Evolutionary conservation across 495 filamentous ascomycete species (phyloP).

Genomic region (Schizothecium vesticola): DNA sequence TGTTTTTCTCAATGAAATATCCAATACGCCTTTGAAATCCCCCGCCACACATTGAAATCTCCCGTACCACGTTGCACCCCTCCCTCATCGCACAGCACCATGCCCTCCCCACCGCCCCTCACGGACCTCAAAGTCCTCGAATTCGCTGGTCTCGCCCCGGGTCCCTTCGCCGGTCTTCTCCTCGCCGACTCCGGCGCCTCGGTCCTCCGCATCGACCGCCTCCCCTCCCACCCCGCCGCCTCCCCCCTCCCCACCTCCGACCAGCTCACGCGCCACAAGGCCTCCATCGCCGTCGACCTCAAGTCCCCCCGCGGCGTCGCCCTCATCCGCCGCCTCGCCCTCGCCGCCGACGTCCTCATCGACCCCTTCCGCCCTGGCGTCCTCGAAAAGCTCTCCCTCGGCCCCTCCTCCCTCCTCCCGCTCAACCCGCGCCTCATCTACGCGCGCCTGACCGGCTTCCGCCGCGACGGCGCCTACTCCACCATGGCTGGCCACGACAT

Average conservation of each 20-base stretch:
- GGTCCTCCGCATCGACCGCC: constrained; percentile 82
- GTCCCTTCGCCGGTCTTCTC: constrained; percentile 83
- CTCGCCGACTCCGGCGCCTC: constrained; percentile 84
- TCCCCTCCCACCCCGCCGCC: constrained; percentile 15
- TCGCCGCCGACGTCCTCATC: constrained; percentile 69
- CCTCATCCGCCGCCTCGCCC: constrained; percentile 60
- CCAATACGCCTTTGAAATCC: no score
- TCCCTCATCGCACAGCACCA: constrained; percentile 12
- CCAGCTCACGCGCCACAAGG: constrained; percentile 70
- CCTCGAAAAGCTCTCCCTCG: constrained; percentile 74
- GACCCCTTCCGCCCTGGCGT: constrained; percentile 91
- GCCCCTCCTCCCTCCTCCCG: constrained; percentile 57
- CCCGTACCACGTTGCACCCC: neutral
- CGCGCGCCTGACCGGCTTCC: constrained; percentile 81
- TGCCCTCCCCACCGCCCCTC: constrained; percentile 57
- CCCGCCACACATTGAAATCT: no score
- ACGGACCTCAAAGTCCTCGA: constrained; percentile 49
- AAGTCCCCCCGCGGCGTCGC: constrained; percentile 57
- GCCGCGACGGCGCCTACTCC: constrained; percentile 77
- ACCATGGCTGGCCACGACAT: constrained; percentile 96
- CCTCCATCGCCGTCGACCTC: constrained; percentile 70
- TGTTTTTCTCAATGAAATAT: constrained; percentile 16
- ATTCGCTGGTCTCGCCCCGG: constrained; percentile 35
- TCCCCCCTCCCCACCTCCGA: constrained; percentile 52
- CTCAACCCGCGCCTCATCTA: constrained; percentile 75